These are phyloP conservation scores for Arthrobotrys sphaeroides DNA, from an alignment of 2,329 filamentous ascomycete species.

Conservation along the genomic window DNA sequence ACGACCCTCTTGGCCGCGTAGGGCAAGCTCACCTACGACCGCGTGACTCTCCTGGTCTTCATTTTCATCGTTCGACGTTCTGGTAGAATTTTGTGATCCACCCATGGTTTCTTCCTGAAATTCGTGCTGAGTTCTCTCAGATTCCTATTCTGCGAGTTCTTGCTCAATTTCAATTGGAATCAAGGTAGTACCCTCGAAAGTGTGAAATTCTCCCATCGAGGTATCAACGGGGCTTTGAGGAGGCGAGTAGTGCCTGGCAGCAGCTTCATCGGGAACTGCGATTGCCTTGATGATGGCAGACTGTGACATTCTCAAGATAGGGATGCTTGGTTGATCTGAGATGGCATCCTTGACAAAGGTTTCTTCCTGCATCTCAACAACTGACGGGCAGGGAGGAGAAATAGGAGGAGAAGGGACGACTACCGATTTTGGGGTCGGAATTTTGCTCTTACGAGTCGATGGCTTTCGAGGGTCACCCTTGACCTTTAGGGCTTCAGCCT, in stretches of 20 bases:
- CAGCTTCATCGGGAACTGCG: slow-evolving; percentile 5
- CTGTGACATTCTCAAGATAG: slow-evolving; percentile 18
- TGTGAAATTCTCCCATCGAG: neutral
- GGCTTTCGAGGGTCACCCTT: no score
- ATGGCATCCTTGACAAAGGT: slow-evolving; percentile 6
- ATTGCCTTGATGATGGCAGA: slow-evolving; percentile 27
- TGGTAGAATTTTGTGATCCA: neutral
- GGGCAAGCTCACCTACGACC: no score
- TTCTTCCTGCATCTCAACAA: neutral
- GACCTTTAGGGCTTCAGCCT: no score
- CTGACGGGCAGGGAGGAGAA: neutral
- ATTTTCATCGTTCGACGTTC: neutral
- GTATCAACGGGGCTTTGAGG: neutral
- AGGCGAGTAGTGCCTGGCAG: slow-evolving; percentile 8
- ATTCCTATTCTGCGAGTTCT: slow-evolving; percentile 1
- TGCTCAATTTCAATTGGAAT: neutral
- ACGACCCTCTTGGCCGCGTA: no score
- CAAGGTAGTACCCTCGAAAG: slow-evolving; percentile 11
- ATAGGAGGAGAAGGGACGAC: neutral
- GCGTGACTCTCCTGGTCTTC: no score
- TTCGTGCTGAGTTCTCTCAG: neutral
- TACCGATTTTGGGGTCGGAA: neutral
- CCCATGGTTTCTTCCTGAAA: neutral
- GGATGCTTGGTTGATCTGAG: neutral
- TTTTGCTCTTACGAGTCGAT: neutral